phyloP scores from a whole-genome alignment of 305 asterid genomes.

The Fraxinus sp. region DNA sequence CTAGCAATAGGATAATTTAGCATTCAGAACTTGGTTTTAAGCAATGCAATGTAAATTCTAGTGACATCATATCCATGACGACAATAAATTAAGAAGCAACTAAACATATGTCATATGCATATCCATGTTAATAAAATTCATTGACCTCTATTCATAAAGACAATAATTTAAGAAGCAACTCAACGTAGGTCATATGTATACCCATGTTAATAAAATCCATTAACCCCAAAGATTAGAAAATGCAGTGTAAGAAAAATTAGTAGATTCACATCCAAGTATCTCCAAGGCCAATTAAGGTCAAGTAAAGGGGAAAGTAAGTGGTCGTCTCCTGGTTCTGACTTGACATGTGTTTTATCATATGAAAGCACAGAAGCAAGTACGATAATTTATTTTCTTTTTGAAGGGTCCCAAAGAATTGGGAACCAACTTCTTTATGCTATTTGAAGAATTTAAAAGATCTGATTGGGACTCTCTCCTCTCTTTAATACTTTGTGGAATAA shows the following conservation, averaged over 20 bases:
- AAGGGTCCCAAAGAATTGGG: constrained; percentile 36
- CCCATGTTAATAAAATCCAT: constrained; percentile 16
- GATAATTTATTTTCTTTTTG: constrained; percentile 36
- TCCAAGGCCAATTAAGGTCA: constrained; percentile 36
- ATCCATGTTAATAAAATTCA: background rate
- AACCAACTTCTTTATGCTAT: constrained; percentile 40
- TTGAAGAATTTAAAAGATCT: constrained; percentile 45
- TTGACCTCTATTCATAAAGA: background rate
- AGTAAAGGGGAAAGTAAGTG: constrained; percentile 37
- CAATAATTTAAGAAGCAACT: background rate
- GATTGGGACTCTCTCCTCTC: constrained; percentile 35
- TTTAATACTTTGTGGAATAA: constrained; percentile 54
- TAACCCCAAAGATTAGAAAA: constrained; percentile 22
- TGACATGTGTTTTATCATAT: constrained; percentile 40
- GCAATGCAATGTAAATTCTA: constrained; percentile 1
- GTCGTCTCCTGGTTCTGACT: constrained; percentile 36
- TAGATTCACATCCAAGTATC: constrained; percentile 38
- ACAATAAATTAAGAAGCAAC: background rate
- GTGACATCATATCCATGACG: background rate
- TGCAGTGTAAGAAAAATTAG: constrained; percentile 25
- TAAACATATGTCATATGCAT: background rate
- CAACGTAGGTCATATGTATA: constrained; percentile 3
- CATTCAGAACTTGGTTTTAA: background rate
- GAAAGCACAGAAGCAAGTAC: constrained; percentile 60
- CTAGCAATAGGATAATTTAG: background rate